phyloP scores from a whole-genome alignment of 1,139 yeast species.

The Saccharomyces hybrid region DNA sequence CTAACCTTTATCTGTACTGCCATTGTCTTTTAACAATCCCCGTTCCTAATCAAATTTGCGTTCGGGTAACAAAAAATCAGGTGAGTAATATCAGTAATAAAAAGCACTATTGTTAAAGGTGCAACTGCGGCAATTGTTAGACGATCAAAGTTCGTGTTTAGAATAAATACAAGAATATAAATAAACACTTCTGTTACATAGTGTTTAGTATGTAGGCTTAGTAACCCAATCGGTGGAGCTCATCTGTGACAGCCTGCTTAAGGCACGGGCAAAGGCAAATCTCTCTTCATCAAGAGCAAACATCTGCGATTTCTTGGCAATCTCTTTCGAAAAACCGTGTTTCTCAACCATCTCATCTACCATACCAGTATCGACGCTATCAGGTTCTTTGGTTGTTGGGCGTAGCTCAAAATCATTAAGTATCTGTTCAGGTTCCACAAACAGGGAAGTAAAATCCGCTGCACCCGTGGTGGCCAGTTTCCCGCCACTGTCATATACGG shows the following conservation, averaged over 20 bases:
- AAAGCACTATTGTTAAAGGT: neutral
- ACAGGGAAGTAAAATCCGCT: conserved; percentile 73
- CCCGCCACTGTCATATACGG: conserved; percentile 86
- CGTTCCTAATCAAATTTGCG: neutral
- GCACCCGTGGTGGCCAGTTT: conserved; percentile 84
- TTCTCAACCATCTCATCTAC: conserved; percentile 55
- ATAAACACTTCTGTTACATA: neutral
- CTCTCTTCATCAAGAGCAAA: conserved; percentile 88
- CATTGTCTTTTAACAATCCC: neutral
- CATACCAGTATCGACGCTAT: conserved; percentile 30
- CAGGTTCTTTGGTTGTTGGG: conserved; percentile 6
- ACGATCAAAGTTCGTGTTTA: neutral
- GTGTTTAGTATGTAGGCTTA: conserved; percentile 22
- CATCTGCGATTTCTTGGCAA: conserved; percentile 72
- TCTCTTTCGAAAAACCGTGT: conserved; percentile 67
- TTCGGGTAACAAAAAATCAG: neutral
- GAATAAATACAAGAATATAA: neutral
- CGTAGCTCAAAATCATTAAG: conserved; percentile 48
- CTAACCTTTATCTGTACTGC: conserved; percentile 1
- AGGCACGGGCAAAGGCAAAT: conserved; percentile 93
- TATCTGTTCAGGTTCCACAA: conserved; percentile 74
- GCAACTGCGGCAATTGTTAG: neutral
- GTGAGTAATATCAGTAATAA: neutral
- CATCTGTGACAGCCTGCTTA: conserved; percentile 88
- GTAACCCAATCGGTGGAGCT: conserved; percentile 83